Evolutionary conservation across 257 asterid genomes (phyloP), one percentile per base, ranked within the genome.

Genomic region (Paraleonurus japonicus): DNA sequence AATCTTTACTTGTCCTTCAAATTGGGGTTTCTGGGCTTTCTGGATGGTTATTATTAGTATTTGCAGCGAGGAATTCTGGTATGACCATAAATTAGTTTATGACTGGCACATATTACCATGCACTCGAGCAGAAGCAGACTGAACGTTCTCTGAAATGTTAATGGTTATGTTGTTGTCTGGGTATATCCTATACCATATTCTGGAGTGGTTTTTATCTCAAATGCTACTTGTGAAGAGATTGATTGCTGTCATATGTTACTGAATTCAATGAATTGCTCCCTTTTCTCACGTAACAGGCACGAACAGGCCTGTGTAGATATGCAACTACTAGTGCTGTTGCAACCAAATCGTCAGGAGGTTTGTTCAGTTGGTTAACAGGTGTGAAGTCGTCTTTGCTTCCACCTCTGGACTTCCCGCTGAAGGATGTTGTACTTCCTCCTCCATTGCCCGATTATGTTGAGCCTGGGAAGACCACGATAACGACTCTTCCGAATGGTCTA

Each of bases 391-490:
- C 89, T 66, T 69, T 91, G 7, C 88, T 85, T 61, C 87, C 96
- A 39, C 90, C 96, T 51, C 80, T 94, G 61, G 93, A 94, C 65
- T 83, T 86, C 66, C 96, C 96, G 1, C 95, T 94, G 1, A 55
- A 85, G 78, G 90, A 79, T 82, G 88, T 91, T 74, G 67, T 71
- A 23, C 76, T 84, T 54, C 92, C 97, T 1, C 83, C 94, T 19
- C 81, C 95, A 51, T 75, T 94, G 74, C 96, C 99, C 3, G 97
- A 94, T 83, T 65, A 72, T 70, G 86, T 91, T 53, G 92, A 89
- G 76, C 92, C 87, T 57, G 96, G 80, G 67, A 83, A 78, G 87
- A 91, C 97, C 54, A 80, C 57, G 75, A 82, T 89, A 62, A 85
- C 96, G 47, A 86, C 90, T 62, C 97, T 91, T 69, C 73, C 87